Conservation (phyloP, 1,284 basidiomycete species). For the Psilocybe mexicana region DNA sequence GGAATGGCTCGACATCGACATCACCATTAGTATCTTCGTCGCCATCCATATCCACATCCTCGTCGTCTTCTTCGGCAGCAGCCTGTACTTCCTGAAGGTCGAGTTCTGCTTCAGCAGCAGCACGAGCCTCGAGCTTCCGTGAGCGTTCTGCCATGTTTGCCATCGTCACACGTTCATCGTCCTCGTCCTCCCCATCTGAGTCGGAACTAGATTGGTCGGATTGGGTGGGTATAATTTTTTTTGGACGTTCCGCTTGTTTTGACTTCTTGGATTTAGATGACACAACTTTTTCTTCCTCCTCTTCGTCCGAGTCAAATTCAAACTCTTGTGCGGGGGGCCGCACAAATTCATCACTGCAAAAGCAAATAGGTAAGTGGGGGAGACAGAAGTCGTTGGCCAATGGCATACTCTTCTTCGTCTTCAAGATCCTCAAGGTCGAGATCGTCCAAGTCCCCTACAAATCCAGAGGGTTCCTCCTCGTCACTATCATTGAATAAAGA, state of each 20-base stretch:
- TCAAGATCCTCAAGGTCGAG: slow-evolving; percentile 42
- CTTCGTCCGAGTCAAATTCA: slow-evolving; percentile 68
- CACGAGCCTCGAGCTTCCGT: slow-evolving; percentile 66
- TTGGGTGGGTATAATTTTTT: slow-evolving; percentile 51
- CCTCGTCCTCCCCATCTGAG: slow-evolving; percentile 57
- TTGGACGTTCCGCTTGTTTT: slow-evolving; percentile 50
- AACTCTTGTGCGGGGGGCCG: slow-evolving; percentile 62
- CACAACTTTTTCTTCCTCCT: slow-evolving; percentile 49
- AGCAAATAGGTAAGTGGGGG: neutral
- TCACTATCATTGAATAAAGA: slow-evolving; percentile 53
- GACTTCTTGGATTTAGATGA: slow-evolving; percentile 47
- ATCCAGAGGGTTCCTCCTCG: slow-evolving; percentile 40
- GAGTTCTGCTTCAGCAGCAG: slow-evolving; percentile 66
- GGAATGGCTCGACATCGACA: slow-evolving; percentile 61
- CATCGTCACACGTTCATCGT: slow-evolving; percentile 66
- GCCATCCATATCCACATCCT: slow-evolving; percentile 57
- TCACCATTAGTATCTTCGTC: slow-evolving; percentile 62
- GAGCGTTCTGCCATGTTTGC: slow-evolving; percentile 79
- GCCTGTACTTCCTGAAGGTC: slow-evolving; percentile 68
- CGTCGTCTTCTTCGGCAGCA: slow-evolving; percentile 46
- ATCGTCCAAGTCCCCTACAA: slow-evolving; percentile 49
- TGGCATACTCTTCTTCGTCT: slow-evolving; percentile 31
- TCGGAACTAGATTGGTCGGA: slow-evolving; percentile 50
- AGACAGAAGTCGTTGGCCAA: neutral
- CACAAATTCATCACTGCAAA: slow-evolving; percentile 43